phyloP scores from a whole-genome alignment of 2,329 filamentous ascomycete species.

The Ascochyta koolunga region DNA sequence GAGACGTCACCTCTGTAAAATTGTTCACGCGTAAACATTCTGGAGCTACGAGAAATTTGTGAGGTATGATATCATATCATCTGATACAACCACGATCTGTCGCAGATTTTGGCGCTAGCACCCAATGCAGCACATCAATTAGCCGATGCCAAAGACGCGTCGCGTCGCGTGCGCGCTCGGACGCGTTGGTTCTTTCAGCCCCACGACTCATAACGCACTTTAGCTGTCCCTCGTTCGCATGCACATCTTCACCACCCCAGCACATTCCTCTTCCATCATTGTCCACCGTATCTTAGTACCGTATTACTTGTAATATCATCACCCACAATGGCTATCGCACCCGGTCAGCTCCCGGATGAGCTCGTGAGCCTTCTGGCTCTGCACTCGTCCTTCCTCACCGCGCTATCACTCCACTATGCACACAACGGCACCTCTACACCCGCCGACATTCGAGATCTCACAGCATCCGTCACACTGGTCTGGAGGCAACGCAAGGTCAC shows the following conservation, averaged over 20 bases:
- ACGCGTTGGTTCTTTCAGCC: constrained; percentile 36
- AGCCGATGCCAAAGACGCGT: constrained; percentile 28
- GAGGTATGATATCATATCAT: too few species aligned
- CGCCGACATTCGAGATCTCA: constrained; percentile 50
- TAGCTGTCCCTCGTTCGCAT: constrained; percentile 19
- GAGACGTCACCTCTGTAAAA: too few species aligned
- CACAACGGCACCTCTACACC: constrained; percentile 56
- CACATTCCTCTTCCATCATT: constrained; percentile 9
- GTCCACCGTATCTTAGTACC: constrained; percentile 18
- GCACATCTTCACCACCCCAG: constrained; percentile 17
- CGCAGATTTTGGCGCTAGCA: background rate
- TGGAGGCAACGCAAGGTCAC: constrained; percentile 56
- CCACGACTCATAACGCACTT: constrained; percentile 37
- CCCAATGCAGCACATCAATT: constrained; percentile 27
- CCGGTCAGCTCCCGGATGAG: constrained; percentile 47
- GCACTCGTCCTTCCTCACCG: constrained; percentile 56
- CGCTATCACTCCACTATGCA: constrained; percentile 57
- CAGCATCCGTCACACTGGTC: constrained; percentile 50
- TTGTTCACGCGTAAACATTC: too few species aligned
- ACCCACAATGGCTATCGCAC: constrained; percentile 39
- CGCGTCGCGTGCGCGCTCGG: constrained; percentile 35
- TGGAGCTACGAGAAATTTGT: too few species aligned
- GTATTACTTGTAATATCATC: constrained; percentile 29
- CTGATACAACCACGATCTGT: background rate
- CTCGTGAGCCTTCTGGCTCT: constrained; percentile 53